phyloP scores from a whole-genome alignment of 2,329 filamentous ascomycete genomes.

The Bimuria novae-zelandiae region DNA sequence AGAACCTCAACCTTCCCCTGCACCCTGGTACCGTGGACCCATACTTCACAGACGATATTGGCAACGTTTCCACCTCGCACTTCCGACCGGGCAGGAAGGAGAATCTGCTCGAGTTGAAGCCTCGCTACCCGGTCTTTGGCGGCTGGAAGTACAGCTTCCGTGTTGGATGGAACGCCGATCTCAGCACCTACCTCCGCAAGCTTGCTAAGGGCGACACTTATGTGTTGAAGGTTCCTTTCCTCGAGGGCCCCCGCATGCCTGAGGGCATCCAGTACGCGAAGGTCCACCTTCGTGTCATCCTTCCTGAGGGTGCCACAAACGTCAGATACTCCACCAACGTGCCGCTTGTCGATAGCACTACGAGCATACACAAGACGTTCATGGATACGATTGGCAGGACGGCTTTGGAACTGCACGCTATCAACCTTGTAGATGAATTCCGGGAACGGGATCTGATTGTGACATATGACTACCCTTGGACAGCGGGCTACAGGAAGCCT shows the following conservation, averaged over 20 bases:
- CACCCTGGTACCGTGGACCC: slow-evolving; percentile 79
- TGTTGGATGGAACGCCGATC: slow-evolving; percentile 91
- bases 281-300: slow-evolving; percentile 77
- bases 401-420: slow-evolving; percentile 75
- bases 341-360: slow-evolving; percentile 67
- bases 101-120: slow-evolving; percentile 86
- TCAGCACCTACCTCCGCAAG: slow-evolving; percentile 74
- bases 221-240: slow-evolving; percentile 85
- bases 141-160: slow-evolving; percentile 98
- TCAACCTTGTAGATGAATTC: slow-evolving; percentile 89
- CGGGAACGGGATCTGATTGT: slow-evolving; percentile 83
- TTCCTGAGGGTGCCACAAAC: slow-evolving; percentile 90
- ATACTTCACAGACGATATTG: slow-evolving; percentile 95
- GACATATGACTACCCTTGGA: slow-evolving; percentile 81
- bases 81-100: slow-evolving; percentile 80
- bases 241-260: slow-evolving; percentile 84
- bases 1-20: slow-evolving; percentile 80
- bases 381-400: slow-evolving; percentile 93
- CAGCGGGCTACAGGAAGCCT: slow-evolving; percentile 82
- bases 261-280: slow-evolving; percentile 88
- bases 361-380: slow-evolving; percentile 79
- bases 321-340: slow-evolving; percentile 77
- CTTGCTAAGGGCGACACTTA: slow-evolving; percentile 69
- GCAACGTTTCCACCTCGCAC: slow-evolving; percentile 91
- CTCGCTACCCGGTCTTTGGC: slow-evolving; percentile 93